Percentiles rank a stretch among this genome's conserved stretches.
Conservation (phyloP, 2,329 filamentous ascomycete genomes). For the Colletotrichum higginsianum region DNA sequence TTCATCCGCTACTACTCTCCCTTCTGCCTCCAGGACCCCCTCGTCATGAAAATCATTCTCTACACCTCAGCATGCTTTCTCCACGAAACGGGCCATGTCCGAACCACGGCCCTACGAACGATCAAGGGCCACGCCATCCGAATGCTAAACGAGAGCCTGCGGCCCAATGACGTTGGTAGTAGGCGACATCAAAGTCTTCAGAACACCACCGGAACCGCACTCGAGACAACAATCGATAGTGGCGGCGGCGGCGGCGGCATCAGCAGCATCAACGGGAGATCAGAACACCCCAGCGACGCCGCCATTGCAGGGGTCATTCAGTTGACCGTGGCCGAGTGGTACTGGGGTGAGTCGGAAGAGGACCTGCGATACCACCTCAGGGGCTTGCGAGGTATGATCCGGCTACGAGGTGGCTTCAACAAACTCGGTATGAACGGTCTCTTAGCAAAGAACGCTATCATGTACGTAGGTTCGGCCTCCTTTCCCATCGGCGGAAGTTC, state of each 20-base stretch:
- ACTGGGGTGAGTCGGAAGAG: conserved; percentile 61
- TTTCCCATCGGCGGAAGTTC: conserved; percentile 9
- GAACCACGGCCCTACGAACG: conserved; percentile 58
- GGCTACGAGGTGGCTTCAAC: conserved; percentile 61
- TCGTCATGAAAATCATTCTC: conserved; percentile 64
- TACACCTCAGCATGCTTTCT: conserved; percentile 68
- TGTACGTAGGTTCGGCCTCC: conserved; percentile 54
- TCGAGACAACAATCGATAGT: neutral
- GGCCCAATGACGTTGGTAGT: conserved; percentile 44
- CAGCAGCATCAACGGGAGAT: neutral
- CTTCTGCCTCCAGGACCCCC: conserved; percentile 63
- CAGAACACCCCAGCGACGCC: conserved; percentile 58
- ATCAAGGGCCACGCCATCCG: conserved; percentile 60
- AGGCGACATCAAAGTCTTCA: neutral
- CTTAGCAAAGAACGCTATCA: conserved; percentile 63
- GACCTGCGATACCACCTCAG: conserved; percentile 62
- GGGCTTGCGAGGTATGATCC: conserved; percentile 65
- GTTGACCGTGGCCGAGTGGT: conserved; percentile 68
- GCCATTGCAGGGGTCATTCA: conserved; percentile 64
- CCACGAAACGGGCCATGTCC: conserved; percentile 63
- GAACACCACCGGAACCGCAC: neutral
- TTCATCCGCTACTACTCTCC: conserved; percentile 65
- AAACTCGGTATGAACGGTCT: conserved; percentile 63
- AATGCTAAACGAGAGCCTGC: conserved; percentile 64
- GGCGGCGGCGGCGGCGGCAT: neutral